Percentiles rank a stretch among this genome's conserved stretches.
Conservation (phyloP, 768 basidiomycete species). For the Omphalotus guepiniiformis region DNA sequence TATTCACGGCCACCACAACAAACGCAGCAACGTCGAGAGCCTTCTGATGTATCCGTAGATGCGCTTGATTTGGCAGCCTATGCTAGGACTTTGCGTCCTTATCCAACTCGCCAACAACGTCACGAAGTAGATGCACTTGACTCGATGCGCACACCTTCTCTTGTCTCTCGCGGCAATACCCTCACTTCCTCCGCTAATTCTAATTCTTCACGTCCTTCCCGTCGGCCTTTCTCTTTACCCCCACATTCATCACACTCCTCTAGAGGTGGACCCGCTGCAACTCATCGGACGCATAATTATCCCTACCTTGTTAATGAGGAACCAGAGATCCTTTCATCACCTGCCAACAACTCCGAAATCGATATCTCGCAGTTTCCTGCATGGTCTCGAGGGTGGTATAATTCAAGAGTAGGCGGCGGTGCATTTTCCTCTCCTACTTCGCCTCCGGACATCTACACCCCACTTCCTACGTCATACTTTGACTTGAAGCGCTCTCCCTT, state of each 20-base stretch:
- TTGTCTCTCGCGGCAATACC: constrained; percentile 40
- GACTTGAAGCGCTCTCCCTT: constrained; percentile 22
- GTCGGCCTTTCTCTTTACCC: constrained; percentile 48
- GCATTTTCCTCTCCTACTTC: no score
- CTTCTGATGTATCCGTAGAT: constrained; percentile 64
- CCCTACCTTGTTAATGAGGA: constrained; percentile 12
- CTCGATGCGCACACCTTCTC: constrained; percentile 30
- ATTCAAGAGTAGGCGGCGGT: constrained; percentile 19
- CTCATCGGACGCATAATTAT: constrained; percentile 17
- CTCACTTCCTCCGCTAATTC: constrained; percentile 34
- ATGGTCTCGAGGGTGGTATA: constrained; percentile 64
- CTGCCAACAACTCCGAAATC: constrained; percentile 41
- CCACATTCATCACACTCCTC: constrained; percentile 29
- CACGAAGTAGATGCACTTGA: constrained; percentile 9
- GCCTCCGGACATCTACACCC: constrained; percentile 22
- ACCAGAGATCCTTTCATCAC: constrained; percentile 17
- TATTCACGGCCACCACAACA: constrained; percentile 16
- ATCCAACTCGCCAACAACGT: constrained; percentile 18
- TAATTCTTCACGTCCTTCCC: constrained; percentile 19
- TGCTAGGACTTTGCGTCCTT: constrained; percentile 42
- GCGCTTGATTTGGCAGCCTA: constrained; percentile 74
- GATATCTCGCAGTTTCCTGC: constrained; percentile 61
- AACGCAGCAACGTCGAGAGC: constrained; percentile 36
- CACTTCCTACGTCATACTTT: constrained; percentile 12
- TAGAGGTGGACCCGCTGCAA: constrained; percentile 14